Percentiles rank a stretch among this genome's conserved stretches.
Conservation (phyloP, 192 early-diverging fungal genomes). For the Diversispora eburnea region DNA sequence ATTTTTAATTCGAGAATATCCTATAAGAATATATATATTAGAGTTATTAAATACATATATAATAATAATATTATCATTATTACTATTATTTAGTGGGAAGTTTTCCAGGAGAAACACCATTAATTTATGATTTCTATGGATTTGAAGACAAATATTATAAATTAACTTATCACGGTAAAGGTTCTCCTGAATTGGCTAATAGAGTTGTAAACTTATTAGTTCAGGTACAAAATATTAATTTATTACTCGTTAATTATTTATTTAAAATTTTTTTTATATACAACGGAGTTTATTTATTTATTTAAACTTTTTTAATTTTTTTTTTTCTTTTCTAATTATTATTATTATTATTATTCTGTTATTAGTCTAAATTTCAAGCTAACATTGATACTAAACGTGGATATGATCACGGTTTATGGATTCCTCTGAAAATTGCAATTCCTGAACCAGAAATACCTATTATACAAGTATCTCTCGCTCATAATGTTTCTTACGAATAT, state of each 20-base stretch:
- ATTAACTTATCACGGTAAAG: constrained; percentile 55
- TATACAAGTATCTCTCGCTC: constrained; percentile 59
- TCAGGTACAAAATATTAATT: constrained; percentile 23
- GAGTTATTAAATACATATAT: no score
- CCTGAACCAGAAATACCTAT: constrained; percentile 56
- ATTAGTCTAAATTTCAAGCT: constrained; percentile 45
- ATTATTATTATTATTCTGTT: neutral
- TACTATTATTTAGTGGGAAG: neutral
- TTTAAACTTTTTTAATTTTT: no score
- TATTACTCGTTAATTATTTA: neutral
- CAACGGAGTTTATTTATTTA: neutral
- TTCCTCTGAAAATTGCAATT: constrained; percentile 61
- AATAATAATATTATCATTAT: no score
- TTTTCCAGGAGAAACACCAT: constrained; percentile 2
- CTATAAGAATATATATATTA: no score
- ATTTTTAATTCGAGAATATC: no score
- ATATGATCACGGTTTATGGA: constrained; percentile 71
- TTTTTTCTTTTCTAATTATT: no score
- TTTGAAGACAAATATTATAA: constrained; percentile 59
- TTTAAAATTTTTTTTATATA: no score
- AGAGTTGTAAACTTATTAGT: constrained; percentile 50
- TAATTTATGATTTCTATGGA: constrained; percentile 63
- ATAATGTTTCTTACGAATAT: constrained; percentile 49
- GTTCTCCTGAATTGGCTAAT: constrained; percentile 48
- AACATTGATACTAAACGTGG: constrained; percentile 50